Evolutionary conservation across 768 basidiomycete species (phyloP).

Genomic region (Calvatia gigantea): DNA sequence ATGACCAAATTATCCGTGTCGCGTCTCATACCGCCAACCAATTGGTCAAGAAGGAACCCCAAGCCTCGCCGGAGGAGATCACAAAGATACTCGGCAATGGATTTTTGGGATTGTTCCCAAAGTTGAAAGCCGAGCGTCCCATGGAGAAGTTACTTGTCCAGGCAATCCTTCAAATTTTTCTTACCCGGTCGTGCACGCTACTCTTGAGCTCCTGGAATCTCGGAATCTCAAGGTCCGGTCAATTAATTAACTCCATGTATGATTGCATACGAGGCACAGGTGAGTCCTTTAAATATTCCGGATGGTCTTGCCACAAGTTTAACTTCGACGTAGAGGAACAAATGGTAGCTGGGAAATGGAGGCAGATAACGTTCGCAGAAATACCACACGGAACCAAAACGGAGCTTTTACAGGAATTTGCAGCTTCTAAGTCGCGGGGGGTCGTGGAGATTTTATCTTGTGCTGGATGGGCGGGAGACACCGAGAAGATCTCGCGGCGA

Average conservation of each 20-base stretch:
- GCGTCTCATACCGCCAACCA: constrained; percentile 26
- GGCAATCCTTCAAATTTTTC: constrained; percentile 10
- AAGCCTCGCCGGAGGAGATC: constrained; percentile 17
- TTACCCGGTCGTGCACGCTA: constrained; percentile 22
- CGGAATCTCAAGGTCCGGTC: constrained; percentile 30
- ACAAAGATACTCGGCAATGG: constrained; percentile 19
- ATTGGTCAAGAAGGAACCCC: background rate
- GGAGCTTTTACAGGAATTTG: background rate
- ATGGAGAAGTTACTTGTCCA: constrained; percentile 1
- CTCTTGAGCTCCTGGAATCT: constrained; percentile 37
- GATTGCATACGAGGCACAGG: background rate
- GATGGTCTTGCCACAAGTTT: too few relatives aligned
- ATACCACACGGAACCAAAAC: background rate
- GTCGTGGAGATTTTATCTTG: background rate
- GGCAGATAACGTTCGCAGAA: constrained; percentile 36
- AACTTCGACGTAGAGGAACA: constrained; percentile 7
- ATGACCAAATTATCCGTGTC: constrained; percentile 45
- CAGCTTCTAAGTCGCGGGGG: background rate
- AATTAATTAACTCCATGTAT: constrained; percentile 26
- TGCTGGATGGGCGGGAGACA: constrained; percentile 2
- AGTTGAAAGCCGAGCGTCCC: background rate
- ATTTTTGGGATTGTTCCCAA: constrained; percentile 1
- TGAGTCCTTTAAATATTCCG: background rate
- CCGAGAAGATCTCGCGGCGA: background rate
- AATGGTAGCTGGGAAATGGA: constrained; percentile 43